phyloP scores from a whole-genome alignment of 2,329 filamentous ascomycete genomes.

The Dothideomycetidae sp. region DNA sequence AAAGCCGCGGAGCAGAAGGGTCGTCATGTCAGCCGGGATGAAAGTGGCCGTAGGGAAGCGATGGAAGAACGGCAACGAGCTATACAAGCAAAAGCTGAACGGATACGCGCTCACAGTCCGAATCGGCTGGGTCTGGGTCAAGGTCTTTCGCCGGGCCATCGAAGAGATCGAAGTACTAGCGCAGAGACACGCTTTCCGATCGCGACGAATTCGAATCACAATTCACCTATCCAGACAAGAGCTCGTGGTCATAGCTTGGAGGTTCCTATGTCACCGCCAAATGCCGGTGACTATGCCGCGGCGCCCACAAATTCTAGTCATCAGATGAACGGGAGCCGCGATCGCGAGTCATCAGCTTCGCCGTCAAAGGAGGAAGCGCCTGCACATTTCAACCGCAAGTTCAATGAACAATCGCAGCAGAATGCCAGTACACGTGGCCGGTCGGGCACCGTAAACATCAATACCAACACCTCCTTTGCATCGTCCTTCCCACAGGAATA shows the following conservation, averaged over 20 bases:
- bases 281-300: slow-evolving; percentile 8
- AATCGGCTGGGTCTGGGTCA: slow-evolving; percentile 10
- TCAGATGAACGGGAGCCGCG: slow-evolving; percentile 6
- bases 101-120: slow-evolving; percentile 35
- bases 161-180: slow-evolving; percentile 64
- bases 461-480: slow-evolving; percentile 15
- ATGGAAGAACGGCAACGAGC: slow-evolving; percentile 88
- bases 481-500: slow-evolving; percentile 18
- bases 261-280: slow-evolving; percentile 46
- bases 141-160: slow-evolving; percentile 35
- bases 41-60: slow-evolving; percentile 83
- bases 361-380: slow-evolving; percentile 19
- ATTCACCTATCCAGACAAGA: slow-evolving; percentile 23
- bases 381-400: slow-evolving; percentile 12
- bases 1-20: slow-evolving; percentile 41
- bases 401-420: slow-evolving; percentile 15
- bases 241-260: slow-evolving; percentile 54
- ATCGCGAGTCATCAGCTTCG: slow-evolving; percentile 8
- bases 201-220: slow-evolving; percentile 39
- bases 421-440: slow-evolving; percentile 8
- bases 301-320: slow-evolving; percentile 5
- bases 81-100: slow-evolving; percentile 39
- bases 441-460: slow-evolving; percentile 10
- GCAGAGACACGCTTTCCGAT: slow-evolving; percentile 68
- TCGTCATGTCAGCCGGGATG: slow-evolving; percentile 83